phyloP scores from a whole-genome alignment of 129 eudicot species.

The Rutidosis leptorrhynchoides region DNA sequence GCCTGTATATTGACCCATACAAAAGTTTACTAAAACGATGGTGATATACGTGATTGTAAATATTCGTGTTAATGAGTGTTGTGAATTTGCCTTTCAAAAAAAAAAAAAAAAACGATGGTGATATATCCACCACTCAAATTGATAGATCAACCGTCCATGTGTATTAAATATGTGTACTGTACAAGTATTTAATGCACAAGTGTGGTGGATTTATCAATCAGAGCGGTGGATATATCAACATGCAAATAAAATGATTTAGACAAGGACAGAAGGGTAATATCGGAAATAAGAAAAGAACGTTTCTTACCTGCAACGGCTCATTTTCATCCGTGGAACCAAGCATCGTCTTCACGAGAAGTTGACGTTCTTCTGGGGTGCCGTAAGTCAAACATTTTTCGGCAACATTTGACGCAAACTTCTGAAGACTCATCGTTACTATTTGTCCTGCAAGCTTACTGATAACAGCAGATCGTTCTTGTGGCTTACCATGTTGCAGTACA shows the following conservation, averaged over 20 bases:
- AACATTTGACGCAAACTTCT: slow-evolving; percentile 90
- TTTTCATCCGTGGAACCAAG: slow-evolving; percentile 79
- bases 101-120: too few relatives aligned
- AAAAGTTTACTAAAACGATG: neutral
- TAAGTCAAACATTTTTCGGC: slow-evolving; percentile 78
- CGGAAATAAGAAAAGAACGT: neutral
- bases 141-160: too few relatives aligned
- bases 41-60: too few relatives aligned
- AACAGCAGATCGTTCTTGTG: slow-evolving; percentile 64
- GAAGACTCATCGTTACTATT: slow-evolving; percentile 78
- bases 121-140: too few relatives aligned
- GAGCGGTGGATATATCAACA: too few relatives aligned
- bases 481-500: slow-evolving; percentile 78
- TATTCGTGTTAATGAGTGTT: too few relatives aligned
- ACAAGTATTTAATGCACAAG: too few relatives aligned
- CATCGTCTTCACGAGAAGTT: slow-evolving; percentile 70
- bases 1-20: slow-evolving; percentile 43
- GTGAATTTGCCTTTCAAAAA: too few relatives aligned
- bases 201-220: too few relatives aligned
- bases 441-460: slow-evolving; percentile 73
- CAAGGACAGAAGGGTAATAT: neutral
- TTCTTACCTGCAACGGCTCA: slow-evolving; percentile 67
- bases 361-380: slow-evolving; percentile 67
- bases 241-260: neutral
- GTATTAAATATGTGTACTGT: too few relatives aligned